A percentile compares a stretch with the other conserved stretches of the same genome.
Conservation (phyloP, 345 rosid genomes). For the Eucalyptus curtisii region DNA sequence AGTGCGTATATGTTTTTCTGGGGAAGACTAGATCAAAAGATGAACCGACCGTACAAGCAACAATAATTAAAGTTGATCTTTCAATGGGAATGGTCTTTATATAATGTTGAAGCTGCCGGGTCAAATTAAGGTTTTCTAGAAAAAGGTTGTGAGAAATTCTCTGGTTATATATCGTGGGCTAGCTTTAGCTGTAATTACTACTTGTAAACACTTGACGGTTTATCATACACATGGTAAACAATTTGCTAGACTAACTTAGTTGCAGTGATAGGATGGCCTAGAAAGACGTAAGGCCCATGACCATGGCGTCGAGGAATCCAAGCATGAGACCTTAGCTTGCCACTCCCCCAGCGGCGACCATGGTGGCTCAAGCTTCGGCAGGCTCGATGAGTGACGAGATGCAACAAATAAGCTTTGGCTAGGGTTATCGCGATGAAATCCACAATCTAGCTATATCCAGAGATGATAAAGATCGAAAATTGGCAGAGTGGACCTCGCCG, state of each 20-base stretch:
- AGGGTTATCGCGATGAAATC: background rate
- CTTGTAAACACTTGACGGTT: background rate
- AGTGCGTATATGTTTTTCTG: background rate
- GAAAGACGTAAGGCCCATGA: background rate
- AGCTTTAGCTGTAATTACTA: background rate
- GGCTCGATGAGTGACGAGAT: background rate
- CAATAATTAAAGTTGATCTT: background rate
- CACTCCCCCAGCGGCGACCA: background rate
- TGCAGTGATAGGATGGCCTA: background rate
- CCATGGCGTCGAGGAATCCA: background rate
- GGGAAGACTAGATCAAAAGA: background rate
- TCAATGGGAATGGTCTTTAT: background rate
- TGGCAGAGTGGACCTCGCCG: background rate
- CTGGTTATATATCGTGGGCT: background rate
- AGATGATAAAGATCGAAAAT: background rate
- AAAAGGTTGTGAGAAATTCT: background rate
- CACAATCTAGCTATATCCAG: background rate
- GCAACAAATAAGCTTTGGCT: background rate
- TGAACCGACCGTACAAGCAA: background rate
- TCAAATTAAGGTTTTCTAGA: background rate
- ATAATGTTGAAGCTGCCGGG: no score
- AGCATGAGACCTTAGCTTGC: background rate
- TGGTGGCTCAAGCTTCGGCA: background rate
- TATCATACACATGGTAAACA: background rate
- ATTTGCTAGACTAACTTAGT: background rate